Percentiles rank a stretch among this genome's conserved stretches.
These are phyloP conservation scores for Nyssa sinensis DNA, from an alignment of 148 eudicot genomes.

Conservation along the genomic window DNA sequence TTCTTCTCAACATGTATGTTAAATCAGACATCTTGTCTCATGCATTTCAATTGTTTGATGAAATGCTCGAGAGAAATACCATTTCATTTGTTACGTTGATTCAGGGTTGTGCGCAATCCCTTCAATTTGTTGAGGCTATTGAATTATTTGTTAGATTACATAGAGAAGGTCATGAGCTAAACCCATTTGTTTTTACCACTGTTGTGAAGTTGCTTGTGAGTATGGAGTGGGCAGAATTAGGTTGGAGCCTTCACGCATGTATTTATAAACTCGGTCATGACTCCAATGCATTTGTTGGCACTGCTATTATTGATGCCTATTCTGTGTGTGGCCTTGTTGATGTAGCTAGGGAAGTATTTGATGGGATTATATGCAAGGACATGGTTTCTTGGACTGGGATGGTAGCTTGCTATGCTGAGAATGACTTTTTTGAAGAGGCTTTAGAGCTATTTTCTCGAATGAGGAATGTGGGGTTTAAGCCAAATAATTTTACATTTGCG, in stretches of 20 bases:
- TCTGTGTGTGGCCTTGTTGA: not conserved
- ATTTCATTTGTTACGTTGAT: not conserved
- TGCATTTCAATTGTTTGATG: not conserved
- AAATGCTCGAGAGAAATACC: not conserved
- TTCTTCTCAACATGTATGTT: not conserved
- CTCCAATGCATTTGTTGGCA: not conserved
- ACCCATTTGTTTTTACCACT: not conserved
- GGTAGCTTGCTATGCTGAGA: not conserved
- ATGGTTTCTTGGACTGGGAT: not conserved
- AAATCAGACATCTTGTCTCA: not conserved
- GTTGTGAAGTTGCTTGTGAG: not conserved
- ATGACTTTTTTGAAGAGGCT: not conserved
- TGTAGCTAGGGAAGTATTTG: not conserved
- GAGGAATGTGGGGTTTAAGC: not conserved
- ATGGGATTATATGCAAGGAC: not conserved
- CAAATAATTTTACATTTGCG: not conserved
- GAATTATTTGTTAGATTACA: not conserved
- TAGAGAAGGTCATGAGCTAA: not conserved
- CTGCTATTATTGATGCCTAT: not conserved
- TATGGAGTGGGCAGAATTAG: not conserved
- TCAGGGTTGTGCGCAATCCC: not conserved
- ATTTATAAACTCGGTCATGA: not conserved
- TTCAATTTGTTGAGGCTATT: not conserved
- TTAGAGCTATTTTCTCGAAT: not conserved
- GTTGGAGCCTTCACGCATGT: not conserved